Evolutionary conservation across 1,284 basidiomycete genomes (phyloP), one percentile per base, ranked within the genome.

Genomic region (Rhodotorula sp.): DNA sequence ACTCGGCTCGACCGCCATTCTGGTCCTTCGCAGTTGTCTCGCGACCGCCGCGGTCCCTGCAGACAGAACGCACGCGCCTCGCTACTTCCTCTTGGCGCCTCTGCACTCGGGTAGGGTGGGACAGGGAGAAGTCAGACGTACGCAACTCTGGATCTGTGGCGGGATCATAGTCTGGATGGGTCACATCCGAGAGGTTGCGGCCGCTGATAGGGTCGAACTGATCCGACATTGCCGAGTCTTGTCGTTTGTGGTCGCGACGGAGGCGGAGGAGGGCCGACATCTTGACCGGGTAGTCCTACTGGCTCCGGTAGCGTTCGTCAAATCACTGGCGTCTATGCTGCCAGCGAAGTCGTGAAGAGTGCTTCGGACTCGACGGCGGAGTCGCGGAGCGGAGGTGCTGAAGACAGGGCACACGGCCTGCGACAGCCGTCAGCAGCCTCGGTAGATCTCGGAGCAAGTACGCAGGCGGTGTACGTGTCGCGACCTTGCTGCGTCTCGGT

Each of bases 131-230:
- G 31, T 5, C 5, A 23, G 38, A 70, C 74, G 69, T 50, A 76
- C 74, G 74, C 2, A 76, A 70, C 47, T 76, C 74, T 12, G 74
- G 74, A 54, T 76, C 74, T 14, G 67, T 71, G 8, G 65, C 67
- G 4, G 74, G 74, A 55, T 76, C 72, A 50, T 76, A 76, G 47
- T 76, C 72, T 5, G 72, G 69, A 54, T 76, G 74, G 10, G 59
- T 71, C 18, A 61, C 57, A 58, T 76, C 74, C 23, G 58, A 62
- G 31, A 76, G 48, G 61, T 74, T 68, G 21, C 74, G 60, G 2
- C 74, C 74, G 19, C 50, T 60, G 15, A 68, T 62, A 0, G 62
- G 65, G 19, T 62, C 62, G 59, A 68, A 74, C 58, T 76, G 74
- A 5, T 65, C 56, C 52, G 16, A 8, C 59, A 54, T 21, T 52